A percentile compares a stretch with the other conserved stretches of the same genome.
Evolutionary conservation across 768 basidiomycete genomes (phyloP).

Genomic region (Neoboletus subvelutipes): DNA sequence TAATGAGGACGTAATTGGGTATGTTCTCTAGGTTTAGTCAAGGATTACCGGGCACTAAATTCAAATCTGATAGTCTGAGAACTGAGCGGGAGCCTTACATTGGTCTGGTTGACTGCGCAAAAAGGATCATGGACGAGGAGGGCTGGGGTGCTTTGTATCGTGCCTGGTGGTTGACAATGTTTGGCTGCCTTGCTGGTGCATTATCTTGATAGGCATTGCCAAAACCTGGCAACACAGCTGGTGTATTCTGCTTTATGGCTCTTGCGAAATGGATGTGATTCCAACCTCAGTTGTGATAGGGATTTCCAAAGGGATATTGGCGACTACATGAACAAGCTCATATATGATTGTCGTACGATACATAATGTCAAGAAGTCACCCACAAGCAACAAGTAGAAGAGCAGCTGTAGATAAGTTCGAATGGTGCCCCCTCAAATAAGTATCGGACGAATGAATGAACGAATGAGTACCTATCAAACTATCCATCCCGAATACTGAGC

Average conservation of each 20-base stretch:
- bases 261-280: not conserved
- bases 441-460: too few relatives aligned
- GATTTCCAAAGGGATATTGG: too few relatives aligned
- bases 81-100: slow-evolving; percentile 78
- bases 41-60: not conserved
- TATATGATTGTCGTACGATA: too few relatives aligned
- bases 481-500: too few relatives aligned
- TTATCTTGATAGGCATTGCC: slow-evolving; percentile 28
- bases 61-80: slow-evolving; percentile 49
- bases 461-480: too few relatives aligned
- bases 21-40: slow-evolving; percentile 20
- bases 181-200: slow-evolving; percentile 59
- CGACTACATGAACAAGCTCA: too few relatives aligned
- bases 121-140: slow-evolving; percentile 77
- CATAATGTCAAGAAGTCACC: too few relatives aligned
- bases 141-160: slow-evolving; percentile 72
- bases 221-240: not conserved
- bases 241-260: not conserved
- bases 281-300: not conserved
- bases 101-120: slow-evolving; percentile 71
- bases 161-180: slow-evolving; percentile 82
- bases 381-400: too few relatives aligned
- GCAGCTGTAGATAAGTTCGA: too few relatives aligned
- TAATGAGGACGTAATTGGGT: slow-evolving; percentile 88
- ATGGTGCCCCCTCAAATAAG: too few relatives aligned